Conservation (phyloP, 2,329 filamentous ascomycete species). For the Lachnellula hyalina region DNA sequence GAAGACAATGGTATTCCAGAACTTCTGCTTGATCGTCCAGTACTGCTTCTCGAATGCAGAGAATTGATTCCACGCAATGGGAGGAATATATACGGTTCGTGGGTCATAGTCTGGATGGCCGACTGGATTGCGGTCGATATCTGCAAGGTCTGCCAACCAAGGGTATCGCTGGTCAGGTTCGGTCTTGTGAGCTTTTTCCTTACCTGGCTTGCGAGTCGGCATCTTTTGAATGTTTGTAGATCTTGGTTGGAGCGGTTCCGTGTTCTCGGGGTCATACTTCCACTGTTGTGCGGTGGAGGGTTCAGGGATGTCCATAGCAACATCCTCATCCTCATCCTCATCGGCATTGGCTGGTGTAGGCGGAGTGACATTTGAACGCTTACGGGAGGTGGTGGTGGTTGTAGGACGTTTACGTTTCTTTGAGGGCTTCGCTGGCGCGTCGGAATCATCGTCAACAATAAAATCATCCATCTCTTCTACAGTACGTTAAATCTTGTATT, state of each 20-base stretch:
- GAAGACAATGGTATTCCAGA: conserved; percentile 96
- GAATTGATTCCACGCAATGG: conserved; percentile 72
- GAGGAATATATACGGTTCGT: conserved; percentile 84
- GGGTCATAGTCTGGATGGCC: conserved; percentile 87
- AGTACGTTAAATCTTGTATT: conserved; percentile 1
- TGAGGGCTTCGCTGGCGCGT: conserved; percentile 50
- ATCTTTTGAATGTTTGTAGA: conserved; percentile 35
- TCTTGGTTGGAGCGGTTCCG: conserved; percentile 44
- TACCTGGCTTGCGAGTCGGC: conserved; percentile 34
- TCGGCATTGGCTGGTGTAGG: conserved; percentile 37
- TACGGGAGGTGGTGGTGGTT: conserved; percentile 50
- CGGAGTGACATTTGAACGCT: conserved; percentile 54
- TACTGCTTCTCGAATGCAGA: conserved; percentile 97
- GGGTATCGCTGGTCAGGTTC: conserved; percentile 83
- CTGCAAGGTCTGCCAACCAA: conserved; percentile 81
- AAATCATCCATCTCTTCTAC: conserved; percentile 77
- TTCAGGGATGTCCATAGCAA: conserved; percentile 51
- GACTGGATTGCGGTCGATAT: conserved; percentile 75
- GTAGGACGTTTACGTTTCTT: conserved; percentile 64
- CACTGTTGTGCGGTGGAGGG: conserved; percentile 77
- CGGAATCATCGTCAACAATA: conserved; percentile 75
- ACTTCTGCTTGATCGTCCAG: conserved; percentile 98
- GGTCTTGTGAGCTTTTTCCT: conserved; percentile 67
- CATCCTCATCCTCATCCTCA: conserved; percentile 44
- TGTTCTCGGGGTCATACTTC: conserved; percentile 63